phyloP scores from a whole-genome alignment of 768 basidiomycete species.

The Imleria badia region DNA sequence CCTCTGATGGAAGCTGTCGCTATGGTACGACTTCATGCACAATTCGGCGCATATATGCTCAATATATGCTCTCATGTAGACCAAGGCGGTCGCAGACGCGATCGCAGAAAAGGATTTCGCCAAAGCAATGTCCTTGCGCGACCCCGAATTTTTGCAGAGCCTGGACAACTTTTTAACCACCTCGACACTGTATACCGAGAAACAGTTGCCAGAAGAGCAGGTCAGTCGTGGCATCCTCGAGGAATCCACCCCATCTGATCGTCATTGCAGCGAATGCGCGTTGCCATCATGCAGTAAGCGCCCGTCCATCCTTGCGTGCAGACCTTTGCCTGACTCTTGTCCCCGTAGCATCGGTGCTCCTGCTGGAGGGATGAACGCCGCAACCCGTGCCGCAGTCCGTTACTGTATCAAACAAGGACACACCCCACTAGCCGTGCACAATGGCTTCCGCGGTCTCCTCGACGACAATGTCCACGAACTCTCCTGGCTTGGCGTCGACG shows the following conservation, averaged over 20 bases:
- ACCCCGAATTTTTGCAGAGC: constrained; percentile 88
- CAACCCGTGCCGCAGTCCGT: constrained; percentile 78
- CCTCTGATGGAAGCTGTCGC: constrained; percentile 92
- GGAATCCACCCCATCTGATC: constrained; percentile 8
- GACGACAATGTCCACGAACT: constrained; percentile 85
- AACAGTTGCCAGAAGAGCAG: constrained; percentile 50
- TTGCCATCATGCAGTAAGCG: constrained; percentile 83
- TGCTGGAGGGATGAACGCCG: constrained; percentile 98
- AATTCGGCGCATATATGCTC: background rate
- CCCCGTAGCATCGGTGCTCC: constrained; percentile 84
- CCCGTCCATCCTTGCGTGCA: background rate
- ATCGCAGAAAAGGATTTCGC: constrained; percentile 82
- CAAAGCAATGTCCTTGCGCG: constrained; percentile 84
- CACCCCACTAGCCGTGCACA: constrained; percentile 88
- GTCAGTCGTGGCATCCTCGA: constrained; percentile 26
- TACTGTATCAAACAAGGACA: constrained; percentile 94
- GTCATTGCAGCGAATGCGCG: constrained; percentile 59
- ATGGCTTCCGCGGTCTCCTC: constrained; percentile 93
- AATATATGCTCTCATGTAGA: constrained; percentile 45
- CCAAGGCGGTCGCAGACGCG: constrained; percentile 79
- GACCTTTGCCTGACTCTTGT: background rate
- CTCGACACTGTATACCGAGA: constrained; percentile 57
- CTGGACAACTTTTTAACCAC: constrained; percentile 82
- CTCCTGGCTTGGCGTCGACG: constrained; percentile 95
- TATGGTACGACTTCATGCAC: constrained; percentile 48